These are phyloP conservation scores for Macrolepiota fuliginosa DNA, from an alignment of 768 basidiomycete genomes.

Conservation along the genomic window DNA sequence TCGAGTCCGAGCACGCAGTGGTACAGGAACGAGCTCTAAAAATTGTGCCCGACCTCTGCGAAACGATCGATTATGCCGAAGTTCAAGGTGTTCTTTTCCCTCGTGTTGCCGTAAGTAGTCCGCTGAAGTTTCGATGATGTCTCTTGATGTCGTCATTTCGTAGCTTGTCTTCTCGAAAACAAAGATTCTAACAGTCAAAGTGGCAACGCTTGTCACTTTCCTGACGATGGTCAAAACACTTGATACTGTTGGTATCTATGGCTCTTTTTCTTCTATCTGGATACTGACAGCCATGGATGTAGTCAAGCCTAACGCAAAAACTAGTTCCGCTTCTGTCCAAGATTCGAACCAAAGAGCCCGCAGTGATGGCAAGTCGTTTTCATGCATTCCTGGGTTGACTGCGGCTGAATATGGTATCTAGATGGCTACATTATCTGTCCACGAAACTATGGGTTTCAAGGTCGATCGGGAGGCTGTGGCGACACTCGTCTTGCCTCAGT, in stretches of 20 bases:
- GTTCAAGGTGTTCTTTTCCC: conserved; percentile 89
- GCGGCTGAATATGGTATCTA: conserved; percentile 23
- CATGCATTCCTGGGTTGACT: background rate
- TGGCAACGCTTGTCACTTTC: conserved; percentile 83
- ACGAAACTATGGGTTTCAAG: conserved; percentile 95
- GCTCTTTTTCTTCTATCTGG: background rate
- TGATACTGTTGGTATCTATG: conserved; percentile 59
- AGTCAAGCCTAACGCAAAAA: conserved; percentile 91
- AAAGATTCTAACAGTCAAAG: conserved; percentile 85
- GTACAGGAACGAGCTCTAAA: conserved; percentile 90
- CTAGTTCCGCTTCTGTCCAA: conserved; percentile 92
- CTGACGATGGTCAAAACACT: conserved; percentile 85
- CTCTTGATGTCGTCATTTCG: conserved; percentile 1
- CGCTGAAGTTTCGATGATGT: background rate
- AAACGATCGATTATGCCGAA: conserved; percentile 93
- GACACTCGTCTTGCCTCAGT: conserved; percentile 82
- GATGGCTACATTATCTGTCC: conserved; percentile 88
- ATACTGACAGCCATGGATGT: background rate
- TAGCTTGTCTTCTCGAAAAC: conserved; percentile 95
- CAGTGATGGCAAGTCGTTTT: conserved; percentile 70
- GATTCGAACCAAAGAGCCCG: conserved; percentile 94
- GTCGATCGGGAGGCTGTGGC: conserved; percentile 93
- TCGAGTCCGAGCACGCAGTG: conserved; percentile 91
- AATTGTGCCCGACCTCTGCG: conserved; percentile 83
- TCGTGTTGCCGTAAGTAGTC: conserved; percentile 73